Evolutionary conservation across 768 basidiomycete species (phyloP), one percentile per base, ranked within the genome.

Genomic region (Tulasnella sp.): DNA sequence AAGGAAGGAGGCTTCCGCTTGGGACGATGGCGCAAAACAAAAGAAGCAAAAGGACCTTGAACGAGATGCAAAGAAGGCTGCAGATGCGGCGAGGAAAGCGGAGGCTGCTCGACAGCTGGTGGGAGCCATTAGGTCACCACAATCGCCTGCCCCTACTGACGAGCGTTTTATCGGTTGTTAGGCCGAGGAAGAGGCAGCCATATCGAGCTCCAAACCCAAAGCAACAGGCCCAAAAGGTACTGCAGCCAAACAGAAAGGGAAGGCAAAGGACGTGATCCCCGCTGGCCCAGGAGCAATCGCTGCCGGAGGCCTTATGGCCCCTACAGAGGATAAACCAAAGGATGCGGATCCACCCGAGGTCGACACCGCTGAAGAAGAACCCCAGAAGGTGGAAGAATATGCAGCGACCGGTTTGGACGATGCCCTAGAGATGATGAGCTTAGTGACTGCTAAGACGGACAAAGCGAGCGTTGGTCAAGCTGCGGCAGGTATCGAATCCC

Each of bases 361-460:
- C 15, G 78, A 38, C 12, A 36, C 76, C 31, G 36, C 58, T 45
- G 29, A 78, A 42, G 79, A 81, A 9, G 82, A 84, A 72, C 86
- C 88, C 75, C 82, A 64, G 58, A 64, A 64, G 17, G 58, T 64
- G 31, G 58, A 87, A 15, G 91, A 94, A 80, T 93, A 86, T 82
- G 82, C 89, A 3, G 96, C 96, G 17, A 94, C 93, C 31, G 96
- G 96, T 15, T 88, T 98, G 73, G 96, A 98, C 81, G 91, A 94
- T 82, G 94, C 93, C 11, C 82, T 98, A 71, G 96, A 98, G 83
- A 86, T 97, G 74, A 82, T 97, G 78, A 92, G 94, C 76, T 88
- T 95, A 4, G 94, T 97, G 36, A 96, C 90, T 68, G 93, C 93
- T 3, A 96, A 94, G 87, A 91, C 89, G 88, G 96, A 97, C 83